phyloP scores from a whole-genome alignment of 2,329 filamentous ascomycete species.

The Tolypocladium album region DNA sequence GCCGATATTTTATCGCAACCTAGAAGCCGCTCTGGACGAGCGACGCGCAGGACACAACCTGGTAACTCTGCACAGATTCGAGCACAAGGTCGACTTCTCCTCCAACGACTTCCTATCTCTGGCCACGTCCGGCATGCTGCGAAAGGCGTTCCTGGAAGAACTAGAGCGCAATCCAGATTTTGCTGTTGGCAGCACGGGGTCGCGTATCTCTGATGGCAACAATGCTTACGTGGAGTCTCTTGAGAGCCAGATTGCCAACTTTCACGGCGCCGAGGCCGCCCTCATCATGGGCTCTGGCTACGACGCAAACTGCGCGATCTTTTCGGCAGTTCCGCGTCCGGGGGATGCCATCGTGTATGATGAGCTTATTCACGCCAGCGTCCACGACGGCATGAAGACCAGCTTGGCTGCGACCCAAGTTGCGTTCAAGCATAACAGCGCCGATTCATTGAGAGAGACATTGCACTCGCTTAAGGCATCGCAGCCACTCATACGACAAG shows the following conservation, averaged over 20 bases:
- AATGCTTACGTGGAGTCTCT: background rate
- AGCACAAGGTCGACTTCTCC: conserved; percentile 39
- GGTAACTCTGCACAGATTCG: conserved; percentile 13
- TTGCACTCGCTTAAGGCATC: conserved; percentile 18
- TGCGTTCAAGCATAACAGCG: conserved; percentile 34
- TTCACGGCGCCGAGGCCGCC: conserved; percentile 39
- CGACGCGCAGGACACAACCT: conserved; percentile 11
- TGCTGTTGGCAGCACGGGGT: background rate
- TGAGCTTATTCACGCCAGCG: conserved; percentile 55
- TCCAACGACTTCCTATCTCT: conserved; percentile 58
- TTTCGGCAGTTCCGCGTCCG: conserved; percentile 35
- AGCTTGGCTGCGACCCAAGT: conserved; percentile 35
- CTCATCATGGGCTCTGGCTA: conserved; percentile 51
- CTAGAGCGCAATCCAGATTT: background rate
- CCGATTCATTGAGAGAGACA: conserved; percentile 22
- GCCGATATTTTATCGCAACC: conserved; percentile 8
- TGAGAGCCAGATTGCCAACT: background rate
- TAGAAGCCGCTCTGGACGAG: conserved; percentile 20
- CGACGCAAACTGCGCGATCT: conserved; percentile 41
- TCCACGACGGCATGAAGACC: conserved; percentile 52
- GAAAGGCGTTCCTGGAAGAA: conserved; percentile 34
- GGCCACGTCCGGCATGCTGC: conserved; percentile 33
- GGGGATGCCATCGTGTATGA: conserved; percentile 52
- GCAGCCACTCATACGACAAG: conserved; percentile 17
- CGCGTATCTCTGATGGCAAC: background rate